A percentile compares a stretch with the other conserved stretches of the same genome.
Evolutionary conservation across 441 rosid genomes (phyloP).

Genomic region (Viola pubescens): DNA sequence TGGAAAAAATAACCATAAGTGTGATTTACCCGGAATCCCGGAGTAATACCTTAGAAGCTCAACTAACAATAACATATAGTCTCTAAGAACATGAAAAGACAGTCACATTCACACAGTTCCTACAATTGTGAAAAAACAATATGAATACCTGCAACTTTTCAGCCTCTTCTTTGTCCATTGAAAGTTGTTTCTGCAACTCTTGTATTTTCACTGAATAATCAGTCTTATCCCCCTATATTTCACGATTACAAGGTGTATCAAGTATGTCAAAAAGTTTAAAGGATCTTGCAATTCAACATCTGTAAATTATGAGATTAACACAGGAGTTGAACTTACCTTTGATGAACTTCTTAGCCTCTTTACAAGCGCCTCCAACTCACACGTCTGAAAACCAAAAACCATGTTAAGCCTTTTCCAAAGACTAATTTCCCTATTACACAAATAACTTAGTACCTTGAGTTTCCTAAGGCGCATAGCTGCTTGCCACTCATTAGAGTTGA

Average conservation of each 20-base stretch:
- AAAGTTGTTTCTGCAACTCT: conserved; percentile 83
- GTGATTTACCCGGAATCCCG: not conserved
- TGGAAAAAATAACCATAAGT: not conserved
- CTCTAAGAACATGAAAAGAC: not conserved
- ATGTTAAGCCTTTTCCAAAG: too few relatives aligned
- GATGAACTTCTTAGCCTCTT: conserved; percentile 56
- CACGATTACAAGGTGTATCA: conserved; percentile 10
- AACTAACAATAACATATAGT: not conserved
- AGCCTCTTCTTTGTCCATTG: conserved; percentile 88
- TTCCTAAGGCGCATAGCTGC: conserved; percentile 89
- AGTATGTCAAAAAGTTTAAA: conserved; percentile 5
- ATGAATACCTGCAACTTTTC: conserved; percentile 65
- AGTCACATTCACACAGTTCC: conserved; percentile 2
- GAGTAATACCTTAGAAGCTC: not conserved
- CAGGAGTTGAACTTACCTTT: conserved; percentile 37
- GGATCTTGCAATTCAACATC: not conserved
- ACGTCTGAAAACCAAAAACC: conserved; percentile 35
- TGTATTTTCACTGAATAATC: conserved; percentile 78
- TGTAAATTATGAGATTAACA: not conserved
- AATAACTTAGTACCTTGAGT: conserved; percentile 58
- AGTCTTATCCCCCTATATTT: conserved; percentile 59
- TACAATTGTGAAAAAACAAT: not conserved
- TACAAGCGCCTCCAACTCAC: conserved; percentile 70
- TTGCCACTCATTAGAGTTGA: conserved; percentile 93
- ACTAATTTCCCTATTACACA: too few relatives aligned